Evolutionary conservation across 257 asterid genomes (phyloP), one percentile per base, ranked within the genome.

Genomic region (Salvia hispanica): DNA sequence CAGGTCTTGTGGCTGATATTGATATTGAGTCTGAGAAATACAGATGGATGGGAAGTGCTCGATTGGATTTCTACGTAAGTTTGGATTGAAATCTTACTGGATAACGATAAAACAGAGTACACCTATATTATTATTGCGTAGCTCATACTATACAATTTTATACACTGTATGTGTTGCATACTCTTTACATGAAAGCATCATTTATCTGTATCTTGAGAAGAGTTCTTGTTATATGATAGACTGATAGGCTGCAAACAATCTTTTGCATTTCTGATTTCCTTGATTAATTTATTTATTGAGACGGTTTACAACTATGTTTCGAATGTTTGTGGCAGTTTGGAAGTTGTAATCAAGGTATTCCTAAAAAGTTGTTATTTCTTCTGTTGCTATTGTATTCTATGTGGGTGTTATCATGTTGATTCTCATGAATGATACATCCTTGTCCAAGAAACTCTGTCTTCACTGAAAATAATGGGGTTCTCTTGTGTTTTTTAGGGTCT

Each of bases 11-110:
- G 72, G 99, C 96, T 68, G 99, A 94, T 73, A 88, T 91, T 59
- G 99, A 94, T 63, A 94, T 94, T 3, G 99, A 94, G 85, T 94
- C 97, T 25, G 97, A 91, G 91, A 88, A 85, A 74, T 91, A 91
- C 79, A 77, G 99, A 81, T 94, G 99, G 97, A 88, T 94, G 99
- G 99, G 99, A 60, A 85, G 97, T 82, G 88, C 91, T 58, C 97
- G 99, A 10, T 72, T 94, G 62, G 97, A 88, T 83, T 82, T 92
- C 82, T 90, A 92, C 67, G 98, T 92, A 80, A 86, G 98, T 78
- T 64, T 54, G 37, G 28, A 14, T 53, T 53, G 54, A 58, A 62
- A 46, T 68, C 52, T 14, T 13, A 62, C 67, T 67, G 48, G 21
- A 43, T 46, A 40, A 36, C 39, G 8, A 18, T 67, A 61, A 9